A percentile compares a stretch with the other conserved stretches of the same genome.
These are phyloP conservation scores for Seiridium unicorne DNA, from an alignment of 2,329 filamentous ascomycete genomes.

Conservation along the genomic window DNA sequence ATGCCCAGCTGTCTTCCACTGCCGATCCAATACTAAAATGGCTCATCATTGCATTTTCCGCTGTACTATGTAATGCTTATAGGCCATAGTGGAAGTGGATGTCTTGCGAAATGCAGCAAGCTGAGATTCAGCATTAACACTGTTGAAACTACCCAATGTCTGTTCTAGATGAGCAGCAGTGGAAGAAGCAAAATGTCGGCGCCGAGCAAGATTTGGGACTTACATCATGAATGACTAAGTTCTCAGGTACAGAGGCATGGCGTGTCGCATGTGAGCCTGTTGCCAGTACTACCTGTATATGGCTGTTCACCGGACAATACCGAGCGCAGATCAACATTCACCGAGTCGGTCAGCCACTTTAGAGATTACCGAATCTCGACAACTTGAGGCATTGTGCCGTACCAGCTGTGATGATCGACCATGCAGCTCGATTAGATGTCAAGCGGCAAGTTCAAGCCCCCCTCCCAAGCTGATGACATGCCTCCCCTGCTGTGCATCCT, in stretches of 20 bases:
- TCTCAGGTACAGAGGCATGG: neutral
- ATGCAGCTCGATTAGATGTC: neutral
- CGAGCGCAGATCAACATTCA: too few relatives aligned
- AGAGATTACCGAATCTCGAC: too few relatives aligned
- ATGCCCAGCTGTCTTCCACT: too few relatives aligned
- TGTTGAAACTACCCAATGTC: too few relatives aligned
- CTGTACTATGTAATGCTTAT: too few relatives aligned
- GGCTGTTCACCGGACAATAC: neutral
- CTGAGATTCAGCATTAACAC: too few relatives aligned
- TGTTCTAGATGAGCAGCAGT: neutral
- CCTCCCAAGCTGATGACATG: neutral
- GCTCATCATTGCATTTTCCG: too few relatives aligned
- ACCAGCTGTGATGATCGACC: neutral
- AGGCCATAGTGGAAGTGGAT: too few relatives aligned
- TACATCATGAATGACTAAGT: neutral
- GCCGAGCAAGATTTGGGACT: neutral
- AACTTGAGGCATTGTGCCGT: neutral
- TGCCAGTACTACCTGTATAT: neutral
- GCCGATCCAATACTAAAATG: too few relatives aligned
- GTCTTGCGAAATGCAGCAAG: too few relatives aligned
- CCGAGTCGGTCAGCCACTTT: too few relatives aligned
- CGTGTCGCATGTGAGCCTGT: neutral
- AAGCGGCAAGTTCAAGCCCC: neutral
- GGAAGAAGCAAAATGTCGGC: neutral
- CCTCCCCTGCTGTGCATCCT: slow-evolving; percentile 8